Conservation (phyloP, 1,284 basidiomycete species). For the Schizophyllum commune region DNA sequence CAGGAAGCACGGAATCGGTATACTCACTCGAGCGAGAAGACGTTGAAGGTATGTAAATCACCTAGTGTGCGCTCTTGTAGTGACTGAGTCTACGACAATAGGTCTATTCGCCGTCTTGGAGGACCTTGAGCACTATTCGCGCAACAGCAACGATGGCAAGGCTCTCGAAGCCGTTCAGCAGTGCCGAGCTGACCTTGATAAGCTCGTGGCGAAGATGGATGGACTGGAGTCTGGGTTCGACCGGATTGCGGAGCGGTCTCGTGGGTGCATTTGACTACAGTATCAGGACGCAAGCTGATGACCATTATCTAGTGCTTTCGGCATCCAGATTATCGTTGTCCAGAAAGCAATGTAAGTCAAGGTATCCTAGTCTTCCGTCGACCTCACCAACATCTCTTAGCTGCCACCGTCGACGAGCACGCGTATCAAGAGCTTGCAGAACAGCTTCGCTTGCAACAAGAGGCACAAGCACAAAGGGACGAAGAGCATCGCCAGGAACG, state of each 20-base stretch:
- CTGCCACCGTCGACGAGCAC: conserved; percentile 60
- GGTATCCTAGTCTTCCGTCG: conserved; percentile 2
- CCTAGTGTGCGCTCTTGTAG: neutral
- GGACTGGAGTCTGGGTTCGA: conserved; percentile 71
- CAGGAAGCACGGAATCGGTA: conserved; percentile 40
- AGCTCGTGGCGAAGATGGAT: conserved; percentile 69
- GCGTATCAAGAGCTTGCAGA: conserved; percentile 62
- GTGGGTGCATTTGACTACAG: conserved; percentile 34
- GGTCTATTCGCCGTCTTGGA: conserved; percentile 56
- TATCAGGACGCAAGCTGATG: conserved; percentile 3
- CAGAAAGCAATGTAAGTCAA: conserved; percentile 55
- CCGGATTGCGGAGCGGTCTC: conserved; percentile 68
- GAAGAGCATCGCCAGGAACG: conserved; percentile 47
- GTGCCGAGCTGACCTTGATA: conserved; percentile 54
- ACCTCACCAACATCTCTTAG: conserved; percentile 8
- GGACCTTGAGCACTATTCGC: conserved; percentile 54
- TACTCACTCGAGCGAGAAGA: conserved; percentile 68
- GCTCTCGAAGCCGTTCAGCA: conserved; percentile 53
- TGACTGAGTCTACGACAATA: conserved; percentile 19
- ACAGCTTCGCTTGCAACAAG: conserved; percentile 49
- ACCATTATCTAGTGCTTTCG: conserved; percentile 51
- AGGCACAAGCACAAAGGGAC: conserved; percentile 47
- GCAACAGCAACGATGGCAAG: conserved; percentile 32
- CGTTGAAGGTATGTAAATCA: conserved; percentile 50
- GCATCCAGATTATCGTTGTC: conserved; percentile 59